Evolutionary conservation across 208 protist genomes (phyloP), one percentile per base, ranked within the genome.

Genomic region (Trypanosoma mega): DNA sequence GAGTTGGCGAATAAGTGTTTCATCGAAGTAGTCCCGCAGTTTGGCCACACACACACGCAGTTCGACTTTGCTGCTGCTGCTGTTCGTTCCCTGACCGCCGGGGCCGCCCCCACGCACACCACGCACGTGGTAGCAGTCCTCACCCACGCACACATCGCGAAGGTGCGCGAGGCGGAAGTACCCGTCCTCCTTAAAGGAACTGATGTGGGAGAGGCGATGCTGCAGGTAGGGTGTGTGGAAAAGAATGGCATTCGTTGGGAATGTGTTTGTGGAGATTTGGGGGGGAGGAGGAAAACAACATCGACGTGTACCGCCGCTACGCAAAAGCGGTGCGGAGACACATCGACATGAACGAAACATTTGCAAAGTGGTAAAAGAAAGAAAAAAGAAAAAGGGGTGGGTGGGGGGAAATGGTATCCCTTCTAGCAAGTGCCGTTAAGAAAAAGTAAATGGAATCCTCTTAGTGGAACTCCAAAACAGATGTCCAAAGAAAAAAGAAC

Each of bases 41-140:
- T 68, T 45, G 11, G 70, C 61, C 24, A 94, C n/a, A 39, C 73
- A 72, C 7, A 76, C 76, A 12, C 85, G 81, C 52, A 94, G 51
- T 58, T 94, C 85, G 26, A 94, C 80, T 57, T 94, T 94, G 68
- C 85, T 94, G 69, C 88, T 94, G 70, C 74, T 84, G 65, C 82
- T 90, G 68, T 94, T 89, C 26, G 72, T 68, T 36, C 84, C 88
- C 49, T 94, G 88, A 5, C 88, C 88, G 20, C 88, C 88, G 3
- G 88, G 88, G 23, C 88, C 88, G 31, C 82, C 81, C 23, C 88
- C 88, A 21, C 88, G 84, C 68, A 76, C 69, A 9, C 75, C 78
- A 20, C 58, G 74, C 9, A 88, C 47, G 66, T 76, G 74, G 55
- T 87, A 91, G 48, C 76, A 66, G 39, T 50, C 51, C 9, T 68